Evolutionary conservation across 2,329 filamentous ascomycete species (phyloP), one percentile per base, ranked within the genome.

Genomic region (Aspergillus versicolor): DNA sequence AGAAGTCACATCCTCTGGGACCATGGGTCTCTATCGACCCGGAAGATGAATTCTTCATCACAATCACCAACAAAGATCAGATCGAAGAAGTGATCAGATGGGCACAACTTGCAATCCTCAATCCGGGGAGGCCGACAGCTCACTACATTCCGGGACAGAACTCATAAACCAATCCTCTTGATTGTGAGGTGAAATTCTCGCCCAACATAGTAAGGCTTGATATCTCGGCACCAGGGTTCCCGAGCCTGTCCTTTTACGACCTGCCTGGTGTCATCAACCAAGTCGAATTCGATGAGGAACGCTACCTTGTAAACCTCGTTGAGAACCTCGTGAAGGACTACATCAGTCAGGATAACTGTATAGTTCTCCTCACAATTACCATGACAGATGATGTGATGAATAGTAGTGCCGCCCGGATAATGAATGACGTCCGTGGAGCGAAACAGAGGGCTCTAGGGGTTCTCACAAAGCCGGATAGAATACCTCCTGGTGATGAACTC

Each of bases 181-280:
- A 63, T 40, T 62, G 68, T 70, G 43, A 84, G 5, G 85, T 88
- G 0, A 86, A 89, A 8, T 95, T 95, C 63, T 91, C 88, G 0
- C 92, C 92, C 0, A 96, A 96, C 62, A 82, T 92, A 0, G 87
- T 96, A 0, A 83, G 87, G 0, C 77, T 96, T 0, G 84, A 91
- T 52, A 91, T 96, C 24, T 85, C 85, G 0, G 88, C 88, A 0
- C 88, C 89, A 0, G 81, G 79, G 0, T 80, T 93, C 0, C 88
- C 90, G 0, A 86, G 90, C 5, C 70, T 96, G 0, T 91, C 88
- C 0, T 95, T 96, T 65, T 93, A 90, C 59, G 92, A 96, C 59
- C 80, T 96, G 0, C 92, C 92, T 0, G 92, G 92, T 0, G 85
- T 95, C 0, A 93, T 96, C 60, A 85, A 86, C 19, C 88, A 88